A percentile compares a stretch with the other conserved stretches of the same genome.
Conservation (phyloP, 2,329 filamentous ascomycete species). For the Mycosphaerella sp. region DNA sequence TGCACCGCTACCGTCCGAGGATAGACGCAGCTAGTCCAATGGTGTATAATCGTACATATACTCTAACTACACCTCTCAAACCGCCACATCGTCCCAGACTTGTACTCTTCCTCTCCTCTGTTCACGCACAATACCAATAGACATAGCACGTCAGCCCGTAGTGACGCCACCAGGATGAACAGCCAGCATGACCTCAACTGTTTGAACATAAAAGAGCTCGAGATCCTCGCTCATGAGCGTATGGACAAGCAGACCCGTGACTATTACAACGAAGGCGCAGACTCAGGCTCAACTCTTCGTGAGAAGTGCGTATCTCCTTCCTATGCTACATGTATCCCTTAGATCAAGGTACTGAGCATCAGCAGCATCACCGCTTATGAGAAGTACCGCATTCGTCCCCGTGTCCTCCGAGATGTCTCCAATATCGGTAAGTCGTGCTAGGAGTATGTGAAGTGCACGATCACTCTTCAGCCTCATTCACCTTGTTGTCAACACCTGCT, state of each 20-base stretch:
- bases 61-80: too few relatives aligned
- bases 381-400: slow-evolving; percentile 39
- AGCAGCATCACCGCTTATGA: slow-evolving; percentile 43
- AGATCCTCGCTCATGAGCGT: slow-evolving; percentile 33
- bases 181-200: slow-evolving; percentile 36
- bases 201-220: slow-evolving; percentile 40
- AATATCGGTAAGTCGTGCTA: slow-evolving; percentile 19
- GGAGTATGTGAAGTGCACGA: not conserved
- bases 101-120: too few relatives aligned
- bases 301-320: slow-evolving; percentile 39
- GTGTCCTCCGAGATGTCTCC: slow-evolving; percentile 40
- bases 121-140: too few relatives aligned
- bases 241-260: slow-evolving; percentile 39
- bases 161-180: not conserved
- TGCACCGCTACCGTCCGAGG: not conserved
- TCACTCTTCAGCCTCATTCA: not conserved
- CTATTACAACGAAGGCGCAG: slow-evolving; percentile 38
- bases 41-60: not conserved
- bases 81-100: too few relatives aligned
- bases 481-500: not conserved
- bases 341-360: not conserved
- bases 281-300: slow-evolving; percentile 33
- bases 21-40: not conserved
- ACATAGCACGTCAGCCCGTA: too few relatives aligned
- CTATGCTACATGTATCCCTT: not conserved